Conservation (phyloP, 2,329 filamentous ascomycete species). For the Apiospora saccharicola region DNA sequence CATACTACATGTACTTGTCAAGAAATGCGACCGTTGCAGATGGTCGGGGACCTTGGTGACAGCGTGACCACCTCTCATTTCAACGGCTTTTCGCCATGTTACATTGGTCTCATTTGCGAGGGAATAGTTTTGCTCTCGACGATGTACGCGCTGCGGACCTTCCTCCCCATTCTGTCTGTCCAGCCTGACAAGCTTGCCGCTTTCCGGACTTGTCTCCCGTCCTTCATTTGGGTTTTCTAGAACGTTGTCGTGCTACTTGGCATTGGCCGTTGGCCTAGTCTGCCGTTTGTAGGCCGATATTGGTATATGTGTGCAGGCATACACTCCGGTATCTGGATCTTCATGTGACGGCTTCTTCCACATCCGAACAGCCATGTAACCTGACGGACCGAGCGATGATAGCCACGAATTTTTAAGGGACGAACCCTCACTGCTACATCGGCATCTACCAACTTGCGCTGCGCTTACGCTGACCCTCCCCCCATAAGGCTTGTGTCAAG, state of each 20-base stretch:
- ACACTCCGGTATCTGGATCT: neutral
- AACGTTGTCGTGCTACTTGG: neutral
- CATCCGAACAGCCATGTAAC: conserved; percentile 6
- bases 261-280: neutral
- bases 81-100: conserved; percentile 11
- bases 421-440: neutral
- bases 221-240: conserved; percentile 1
- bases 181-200: neutral
- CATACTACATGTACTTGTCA: neutral
- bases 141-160: neutral
- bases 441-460: neutral
- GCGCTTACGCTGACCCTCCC: neutral
- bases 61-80: conserved; percentile 16
- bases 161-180: neutral
- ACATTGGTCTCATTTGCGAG: conserved; percentile 19
- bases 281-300: neutral
- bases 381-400: neutral
- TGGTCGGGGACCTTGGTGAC: neutral
- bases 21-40: conserved; percentile 17
- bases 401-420: neutral
- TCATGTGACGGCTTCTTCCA: conserved; percentile 3
- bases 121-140: neutral
- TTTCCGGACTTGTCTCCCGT: neutral
- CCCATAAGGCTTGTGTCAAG: conserved; percentile 5
- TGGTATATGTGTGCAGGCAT: neutral